Conservation (phyloP, 805 yeast species). For the Candida maesae region DNA sequence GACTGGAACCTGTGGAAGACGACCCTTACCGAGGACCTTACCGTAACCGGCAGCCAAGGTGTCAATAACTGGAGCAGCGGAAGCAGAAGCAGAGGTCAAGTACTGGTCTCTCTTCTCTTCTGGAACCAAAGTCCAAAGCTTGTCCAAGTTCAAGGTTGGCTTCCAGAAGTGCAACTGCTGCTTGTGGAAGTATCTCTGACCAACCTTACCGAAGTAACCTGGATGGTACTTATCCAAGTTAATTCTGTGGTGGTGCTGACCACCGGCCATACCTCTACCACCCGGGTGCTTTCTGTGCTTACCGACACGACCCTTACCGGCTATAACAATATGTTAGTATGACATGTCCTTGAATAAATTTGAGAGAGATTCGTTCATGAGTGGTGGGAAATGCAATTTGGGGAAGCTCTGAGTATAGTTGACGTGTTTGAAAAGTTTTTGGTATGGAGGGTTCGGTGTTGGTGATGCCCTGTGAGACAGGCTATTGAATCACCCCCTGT, state of each 20-base stretch:
- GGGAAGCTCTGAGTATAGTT: background rate
- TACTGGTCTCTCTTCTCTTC: constrained; percentile 91
- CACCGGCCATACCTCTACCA: constrained; percentile 99
- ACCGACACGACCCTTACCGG: constrained; percentile 99
- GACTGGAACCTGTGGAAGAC: constrained; percentile 96
- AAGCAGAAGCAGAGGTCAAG: constrained; percentile 76
- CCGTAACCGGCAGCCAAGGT: constrained; percentile 99
- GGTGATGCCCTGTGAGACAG: too few species aligned
- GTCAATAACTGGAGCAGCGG: constrained; percentile 98
- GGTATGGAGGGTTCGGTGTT: background rate
- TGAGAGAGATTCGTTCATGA: background rate
- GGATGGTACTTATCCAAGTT: constrained; percentile 99
- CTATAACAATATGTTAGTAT: constrained; percentile 41
- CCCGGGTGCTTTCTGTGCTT: constrained; percentile 99
- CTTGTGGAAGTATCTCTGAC: constrained; percentile 99
- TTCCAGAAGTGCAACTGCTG: constrained; percentile 94
- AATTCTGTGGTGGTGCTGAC: constrained; percentile 99
- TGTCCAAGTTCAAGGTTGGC: constrained; percentile 97
- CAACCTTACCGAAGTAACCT: constrained; percentile 99
- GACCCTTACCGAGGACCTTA: constrained; percentile 99
- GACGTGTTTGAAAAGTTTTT: background rate
- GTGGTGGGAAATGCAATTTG: background rate
- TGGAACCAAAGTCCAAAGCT: constrained; percentile 96
- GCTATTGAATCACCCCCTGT: too few species aligned
- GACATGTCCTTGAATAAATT: background rate